Conservation (phyloP, 768 basidiomycete species). For the Lactarius sanguifluus region DNA sequence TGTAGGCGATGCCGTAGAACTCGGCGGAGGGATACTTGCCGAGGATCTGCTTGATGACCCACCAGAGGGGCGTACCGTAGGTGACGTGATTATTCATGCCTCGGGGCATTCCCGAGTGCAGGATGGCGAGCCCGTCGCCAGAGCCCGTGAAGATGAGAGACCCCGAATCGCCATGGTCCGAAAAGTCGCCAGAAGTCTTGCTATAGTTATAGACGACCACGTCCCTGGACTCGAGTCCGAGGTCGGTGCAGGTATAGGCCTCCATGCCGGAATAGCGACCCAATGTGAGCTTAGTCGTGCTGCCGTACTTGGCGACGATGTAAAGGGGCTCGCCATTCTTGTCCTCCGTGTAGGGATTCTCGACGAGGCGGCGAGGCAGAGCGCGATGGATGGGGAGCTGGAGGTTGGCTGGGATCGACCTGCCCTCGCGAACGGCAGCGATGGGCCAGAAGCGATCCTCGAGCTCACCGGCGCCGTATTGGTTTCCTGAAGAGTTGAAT, state of each 20-base stretch:
- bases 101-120: conserved; percentile 31
- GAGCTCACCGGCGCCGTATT: conserved; percentile 33
- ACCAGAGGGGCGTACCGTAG: conserved; percentile 32
- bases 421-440: conserved; percentile 22
- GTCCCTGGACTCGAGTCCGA: conserved; percentile 36
- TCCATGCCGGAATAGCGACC: too few relatives aligned
- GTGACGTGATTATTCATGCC: conserved; percentile 32
- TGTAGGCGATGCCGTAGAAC: conserved; percentile 31
- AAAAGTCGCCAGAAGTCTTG: conserved; percentile 37
- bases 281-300: too few relatives aligned
- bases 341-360: conserved; percentile 32
- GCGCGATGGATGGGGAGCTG: conserved; percentile 36
- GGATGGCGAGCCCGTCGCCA: conserved; percentile 33
- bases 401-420: conserved; percentile 36
- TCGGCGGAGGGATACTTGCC: conserved; percentile 28
- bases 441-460: conserved; percentile 32
- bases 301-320: too few relatives aligned
- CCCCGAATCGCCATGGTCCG: conserved; percentile 43
- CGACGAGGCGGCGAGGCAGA: conserved; percentile 33
- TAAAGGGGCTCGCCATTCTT: too few relatives aligned
- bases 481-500: conserved; percentile 34
- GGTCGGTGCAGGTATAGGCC: conserved; percentile 23
- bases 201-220: conserved; percentile 40
- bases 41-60: conserved; percentile 34
- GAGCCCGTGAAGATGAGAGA: conserved; percentile 40